Base-by-base conservation (phyloP, 208 protist genomes). In the Acanthamoeba divionensis region DNA sequence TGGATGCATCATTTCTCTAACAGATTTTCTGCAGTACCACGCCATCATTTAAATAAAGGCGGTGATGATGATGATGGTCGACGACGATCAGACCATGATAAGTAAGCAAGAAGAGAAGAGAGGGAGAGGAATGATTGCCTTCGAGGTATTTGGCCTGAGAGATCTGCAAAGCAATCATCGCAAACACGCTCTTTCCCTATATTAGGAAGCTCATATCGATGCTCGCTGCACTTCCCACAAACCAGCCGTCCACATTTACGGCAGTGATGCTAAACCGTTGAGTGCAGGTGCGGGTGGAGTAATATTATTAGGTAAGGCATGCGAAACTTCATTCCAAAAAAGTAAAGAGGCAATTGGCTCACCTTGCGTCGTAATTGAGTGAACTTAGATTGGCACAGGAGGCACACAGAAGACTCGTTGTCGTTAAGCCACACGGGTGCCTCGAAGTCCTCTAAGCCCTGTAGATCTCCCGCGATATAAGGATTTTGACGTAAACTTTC, bases 121-220 rank as follows among this genome's bases (percentile, higher is more conserved):
- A n/a, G n/a, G n/a, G 52, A 57, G 52, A 44, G 8, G 10, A 31
- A 21, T 71, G 41, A 41, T 71, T 41, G 54, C 67, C 67, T 80
- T 48, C 57, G 47, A n/a, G 67, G 36, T 18, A 45, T 41, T 26
- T 80, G 69, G 41, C 69, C 69, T 9, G 69, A 80, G 41, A 80
- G 69, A 55, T 86, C 77, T 10, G 47, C 77, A 63, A 85, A 85
- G 50, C 75, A 85, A 38, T 63, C 75, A 29, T 85, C 75, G 75
- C 75, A 86, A 12, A 86, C 77, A 21, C 77, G 77, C 77, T 86
- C 77, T 55, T 86, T 86, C 38, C 77, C 77, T n/a, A 86, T 86
- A 38, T 66, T 86, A 38, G 77, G 77, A 26, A 86, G 77, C 21
- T 86, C 77, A 12, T 65, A 86, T 41, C 77, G 21, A 38, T 86